Conservation (phyloP, 192 early-diverging fungal species). For the Dissophora globulifera region DNA sequence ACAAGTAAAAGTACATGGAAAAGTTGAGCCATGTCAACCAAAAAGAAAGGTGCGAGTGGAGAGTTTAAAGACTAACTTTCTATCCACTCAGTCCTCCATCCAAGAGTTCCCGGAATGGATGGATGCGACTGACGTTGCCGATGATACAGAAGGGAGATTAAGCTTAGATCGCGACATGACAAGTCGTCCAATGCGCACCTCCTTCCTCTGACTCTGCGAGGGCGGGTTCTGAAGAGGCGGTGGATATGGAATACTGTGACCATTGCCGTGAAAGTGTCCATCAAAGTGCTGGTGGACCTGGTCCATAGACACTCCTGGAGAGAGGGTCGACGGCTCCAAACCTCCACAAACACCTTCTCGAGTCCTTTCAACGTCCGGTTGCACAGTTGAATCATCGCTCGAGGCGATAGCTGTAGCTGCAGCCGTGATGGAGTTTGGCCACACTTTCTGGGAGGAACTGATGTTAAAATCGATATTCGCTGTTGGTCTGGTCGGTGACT, state of each 20-base stretch:
- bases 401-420: constrained; percentile 11
- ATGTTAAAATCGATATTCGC: background rate
- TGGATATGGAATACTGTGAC: background rate
- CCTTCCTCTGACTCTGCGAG: background rate
- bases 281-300: constrained; percentile 6
- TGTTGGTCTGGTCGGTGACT: background rate
- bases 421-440: constrained; percentile 20
- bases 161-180: constrained; percentile 41
- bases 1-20: constrained; percentile 12
- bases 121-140: constrained; percentile 1
- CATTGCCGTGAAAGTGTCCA: constrained; percentile 13
- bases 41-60: too few species aligned
- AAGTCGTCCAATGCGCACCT: constrained; percentile 13
- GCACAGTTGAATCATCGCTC: background rate
- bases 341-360: background rate
- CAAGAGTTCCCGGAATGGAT: background rate
- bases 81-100: background rate
- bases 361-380: background rate
- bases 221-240: background rate
- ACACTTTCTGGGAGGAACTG: background rate
- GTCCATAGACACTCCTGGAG: background rate
- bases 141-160: constrained; percentile 8
- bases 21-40: too few species aligned
- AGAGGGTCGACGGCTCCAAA: background rate
- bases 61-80: too few species aligned